Base-by-base conservation (phyloP, 1,284 basidiomycete species). In the Vanrija pseudolonga region DNA sequence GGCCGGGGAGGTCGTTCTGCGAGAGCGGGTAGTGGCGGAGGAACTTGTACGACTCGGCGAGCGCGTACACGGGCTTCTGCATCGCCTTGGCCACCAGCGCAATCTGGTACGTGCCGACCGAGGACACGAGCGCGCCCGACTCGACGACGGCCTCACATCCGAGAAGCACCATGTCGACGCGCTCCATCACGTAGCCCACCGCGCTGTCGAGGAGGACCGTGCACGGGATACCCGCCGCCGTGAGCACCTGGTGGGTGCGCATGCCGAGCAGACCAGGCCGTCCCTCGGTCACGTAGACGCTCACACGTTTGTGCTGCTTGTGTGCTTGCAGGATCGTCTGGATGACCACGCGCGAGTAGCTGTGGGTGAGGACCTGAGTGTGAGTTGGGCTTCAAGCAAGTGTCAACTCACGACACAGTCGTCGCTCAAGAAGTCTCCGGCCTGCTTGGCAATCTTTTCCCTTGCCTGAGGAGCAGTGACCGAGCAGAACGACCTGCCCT, bases 31-130 rank as follows among this genome's bases (percentile, higher is more conserved):
- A 98, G 66, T 96, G 81, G 59, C 96, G 87, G 69, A 97, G 87
- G 76, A 98, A 98, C 79, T 98, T 98, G 83, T 94, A 98, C 75
- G 90, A 92, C 79, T 98, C 94, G 28, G 94, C 93, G 40, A 97
- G 82, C 28, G 93, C 93, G 77, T 97, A 98, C 73, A 98, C 93
- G 3, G 96, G 95, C 73, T 95, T 97, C 67, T 92, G 89, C 54
- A 88, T 85, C 32, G 90, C 87, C 76, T 94, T 94, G 51, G 96
- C 95, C 56, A 97, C 89, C 64, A 98, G 87, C 3, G 94, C 96
- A 68, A 98, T 91, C 74, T 97, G 92, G 76, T 92, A 94, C 61
- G 91, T 94, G 45, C 94, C 95, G 43, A 92, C 88, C 28, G 88
- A 79, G 57, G 80, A 81, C n/a, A 71, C 66, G 44, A 72, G 63